Conservation (phyloP, 805 yeast species). For the Myxozyma udenii region DNA sequence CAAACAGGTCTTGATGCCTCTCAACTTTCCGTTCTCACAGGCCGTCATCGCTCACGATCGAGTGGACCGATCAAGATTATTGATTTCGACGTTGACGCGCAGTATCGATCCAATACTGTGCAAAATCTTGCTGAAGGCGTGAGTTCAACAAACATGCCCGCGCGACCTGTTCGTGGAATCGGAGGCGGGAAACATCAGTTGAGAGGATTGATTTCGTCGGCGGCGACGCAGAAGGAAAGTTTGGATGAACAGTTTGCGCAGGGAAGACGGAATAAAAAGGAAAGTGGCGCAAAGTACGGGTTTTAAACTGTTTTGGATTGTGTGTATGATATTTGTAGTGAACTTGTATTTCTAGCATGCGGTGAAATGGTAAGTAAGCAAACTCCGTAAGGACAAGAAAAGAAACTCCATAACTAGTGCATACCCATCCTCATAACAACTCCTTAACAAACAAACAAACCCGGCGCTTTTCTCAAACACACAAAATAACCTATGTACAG, state of each 20-base stretch:
- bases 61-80: conserved; percentile 32
- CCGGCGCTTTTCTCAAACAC: no score
- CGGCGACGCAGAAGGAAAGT: conserved; percentile 37
- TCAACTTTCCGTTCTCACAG: conserved; percentile 25
- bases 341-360: no score
- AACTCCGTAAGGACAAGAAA: neutral
- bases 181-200: conserved; percentile 40
- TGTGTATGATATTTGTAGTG: neutral
- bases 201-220: conserved; percentile 34
- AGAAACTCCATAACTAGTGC: neutral
- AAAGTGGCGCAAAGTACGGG: conserved; percentile 36
- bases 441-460: neutral
- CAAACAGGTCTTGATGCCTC: no score
- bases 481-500: no score
- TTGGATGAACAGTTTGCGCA: conserved; percentile 37
- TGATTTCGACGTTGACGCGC: conserved; percentile 42
- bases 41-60: conserved; percentile 15
- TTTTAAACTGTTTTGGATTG: conserved; percentile 23
- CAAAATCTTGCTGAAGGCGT: no score
- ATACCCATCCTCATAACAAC: neutral
- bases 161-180: conserved; percentile 35
- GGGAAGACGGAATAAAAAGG: conserved; percentile 32
- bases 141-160: neutral
- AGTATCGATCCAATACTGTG: conserved; percentile 40
- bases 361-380: neutral